Conservation (phyloP, 2,329 filamentous ascomycete genomes). For the Penicillium sp. region DNA sequence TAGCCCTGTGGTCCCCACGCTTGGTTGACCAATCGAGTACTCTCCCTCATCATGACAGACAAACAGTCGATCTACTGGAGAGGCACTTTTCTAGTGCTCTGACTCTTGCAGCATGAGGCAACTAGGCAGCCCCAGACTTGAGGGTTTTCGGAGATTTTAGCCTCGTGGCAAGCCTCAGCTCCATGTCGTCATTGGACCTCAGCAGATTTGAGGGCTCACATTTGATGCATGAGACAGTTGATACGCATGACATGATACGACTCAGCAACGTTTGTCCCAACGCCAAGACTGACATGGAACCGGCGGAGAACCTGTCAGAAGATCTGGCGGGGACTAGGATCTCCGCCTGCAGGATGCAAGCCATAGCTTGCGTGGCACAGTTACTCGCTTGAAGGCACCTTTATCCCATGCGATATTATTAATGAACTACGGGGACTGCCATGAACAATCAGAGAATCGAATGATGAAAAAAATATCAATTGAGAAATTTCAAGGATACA, state of each 20-base stretch:
- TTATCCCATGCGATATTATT: neutral
- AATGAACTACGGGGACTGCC: neutral
- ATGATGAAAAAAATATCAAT: neutral
- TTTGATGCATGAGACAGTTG: neutral
- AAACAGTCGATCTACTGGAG: neutral
- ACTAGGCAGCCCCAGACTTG: neutral
- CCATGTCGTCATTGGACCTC: neutral
- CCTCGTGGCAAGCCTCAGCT: neutral
- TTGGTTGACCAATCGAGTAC: neutral
- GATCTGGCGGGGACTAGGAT: slow-evolving; percentile 1
- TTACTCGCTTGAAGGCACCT: neutral
- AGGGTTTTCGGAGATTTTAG: neutral
- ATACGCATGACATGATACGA: neutral
- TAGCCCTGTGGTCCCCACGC: no score
- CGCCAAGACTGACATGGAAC: neutral
- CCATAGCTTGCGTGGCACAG: neutral
- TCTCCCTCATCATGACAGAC: neutral
- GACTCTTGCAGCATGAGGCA: neutral
- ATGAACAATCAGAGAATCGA: neutral
- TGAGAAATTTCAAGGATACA: slow-evolving; percentile 1
- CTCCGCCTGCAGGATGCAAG: slow-evolving; percentile 16
- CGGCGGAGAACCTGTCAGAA: neutral
- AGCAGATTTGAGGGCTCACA: neutral
- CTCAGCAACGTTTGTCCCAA: neutral
- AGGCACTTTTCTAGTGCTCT: no score